Conservation (phyloP, 345 rosid species). For the Syzygium aqueum region DNA sequence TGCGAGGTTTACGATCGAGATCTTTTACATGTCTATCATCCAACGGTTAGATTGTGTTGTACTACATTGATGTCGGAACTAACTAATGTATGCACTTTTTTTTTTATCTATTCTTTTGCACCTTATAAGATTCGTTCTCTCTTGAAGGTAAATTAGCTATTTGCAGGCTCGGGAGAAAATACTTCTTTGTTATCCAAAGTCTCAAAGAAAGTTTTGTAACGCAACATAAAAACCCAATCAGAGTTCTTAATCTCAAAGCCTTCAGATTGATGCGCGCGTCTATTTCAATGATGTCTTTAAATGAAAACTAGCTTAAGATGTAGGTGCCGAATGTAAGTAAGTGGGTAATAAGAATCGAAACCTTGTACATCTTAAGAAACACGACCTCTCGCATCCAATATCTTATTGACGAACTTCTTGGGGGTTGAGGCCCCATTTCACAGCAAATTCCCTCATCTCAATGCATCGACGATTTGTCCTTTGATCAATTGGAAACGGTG, state of each 20-base stretch:
- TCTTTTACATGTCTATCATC: neutral
- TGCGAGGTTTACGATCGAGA: neutral
- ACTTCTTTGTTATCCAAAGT: too few relatives aligned
- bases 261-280: neutral
- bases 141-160: too few relatives aligned
- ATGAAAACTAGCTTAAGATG: neutral
- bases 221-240: too few relatives aligned
- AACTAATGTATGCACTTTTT: neutral
- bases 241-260: neutral
- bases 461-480: neutral
- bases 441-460: neutral
- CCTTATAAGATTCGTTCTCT: too few relatives aligned
- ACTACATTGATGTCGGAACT: neutral
- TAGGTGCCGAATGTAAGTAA: neutral
- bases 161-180: too few relatives aligned
- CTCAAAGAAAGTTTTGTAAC: too few relatives aligned
- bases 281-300: neutral
- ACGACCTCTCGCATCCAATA: neutral
- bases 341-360: neutral
- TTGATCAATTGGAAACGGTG: neutral
- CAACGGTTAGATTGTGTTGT: too few relatives aligned
- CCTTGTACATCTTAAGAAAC: neutral
- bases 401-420: too few relatives aligned
- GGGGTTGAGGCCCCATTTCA: neutral
- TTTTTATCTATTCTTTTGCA: too few relatives aligned